phyloP scores from a whole-genome alignment of 345 rosid genomes.

The Brassica carinata region DNA sequence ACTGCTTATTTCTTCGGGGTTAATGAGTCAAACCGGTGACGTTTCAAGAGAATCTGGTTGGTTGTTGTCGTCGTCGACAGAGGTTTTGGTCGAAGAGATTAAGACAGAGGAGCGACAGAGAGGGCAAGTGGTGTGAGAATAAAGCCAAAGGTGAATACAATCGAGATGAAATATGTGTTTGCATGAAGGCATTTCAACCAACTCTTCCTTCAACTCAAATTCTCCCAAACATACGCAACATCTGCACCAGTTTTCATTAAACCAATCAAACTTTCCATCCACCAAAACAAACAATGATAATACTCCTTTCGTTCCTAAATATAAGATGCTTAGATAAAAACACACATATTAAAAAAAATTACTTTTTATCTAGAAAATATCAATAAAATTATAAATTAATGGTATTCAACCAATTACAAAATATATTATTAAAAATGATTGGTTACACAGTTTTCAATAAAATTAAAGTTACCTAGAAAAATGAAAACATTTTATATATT shows the following conservation, averaged over 20 bases:
- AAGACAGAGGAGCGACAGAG: constrained; percentile 74
- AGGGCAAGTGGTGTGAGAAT: constrained; percentile 83
- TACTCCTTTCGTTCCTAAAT: too few species aligned
- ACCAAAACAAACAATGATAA: constrained; percentile 7
- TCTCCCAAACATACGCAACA: constrained; percentile 97
- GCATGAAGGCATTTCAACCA: constrained; percentile 81
- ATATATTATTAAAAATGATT: too few species aligned
- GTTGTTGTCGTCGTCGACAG: constrained; percentile 2
- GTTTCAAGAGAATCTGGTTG: constrained; percentile 20
- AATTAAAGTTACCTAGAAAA: too few species aligned
- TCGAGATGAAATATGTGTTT: constrained; percentile 85
- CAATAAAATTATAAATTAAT: too few species aligned
- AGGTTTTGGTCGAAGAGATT: constrained; percentile 39
- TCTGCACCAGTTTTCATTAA: constrained; percentile 42
- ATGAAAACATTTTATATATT: too few species aligned
- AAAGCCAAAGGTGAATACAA: constrained; percentile 85
- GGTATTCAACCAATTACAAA: too few species aligned
- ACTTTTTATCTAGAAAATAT: too few species aligned
- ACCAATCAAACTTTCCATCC: constrained; percentile 13
- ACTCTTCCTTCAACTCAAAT: constrained; percentile 77
- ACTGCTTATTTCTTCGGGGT: not conserved
- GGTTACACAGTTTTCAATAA: too few species aligned
- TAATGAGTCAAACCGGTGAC: constrained; percentile 26
- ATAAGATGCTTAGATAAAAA: too few species aligned
- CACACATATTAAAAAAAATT: too few species aligned